A percentile compares a stretch with the other conserved stretches of the same genome.
These are phyloP conservation scores for Lentinula aciculospora DNA, from an alignment of 768 basidiomycete genomes.

Conservation along the genomic window DNA sequence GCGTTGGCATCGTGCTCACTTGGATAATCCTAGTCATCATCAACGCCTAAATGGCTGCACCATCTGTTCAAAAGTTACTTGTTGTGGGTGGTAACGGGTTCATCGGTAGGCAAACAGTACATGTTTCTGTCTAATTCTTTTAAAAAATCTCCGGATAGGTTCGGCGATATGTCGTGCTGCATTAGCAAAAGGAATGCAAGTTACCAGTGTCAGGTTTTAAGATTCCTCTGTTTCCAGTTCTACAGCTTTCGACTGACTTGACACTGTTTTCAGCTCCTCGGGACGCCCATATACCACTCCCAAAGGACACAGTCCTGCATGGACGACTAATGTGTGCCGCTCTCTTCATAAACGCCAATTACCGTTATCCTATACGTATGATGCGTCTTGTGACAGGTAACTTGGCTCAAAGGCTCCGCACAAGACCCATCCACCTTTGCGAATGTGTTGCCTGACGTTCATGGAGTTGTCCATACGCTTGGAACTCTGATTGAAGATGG, in stretches of 20 bases:
- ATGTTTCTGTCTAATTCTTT: neutral
- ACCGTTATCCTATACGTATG: conserved; percentile 7
- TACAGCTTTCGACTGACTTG: neutral
- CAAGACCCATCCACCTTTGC: conserved; percentile 71
- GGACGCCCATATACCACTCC: conserved; percentile 81
- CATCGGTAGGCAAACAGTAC: conserved; percentile 52
- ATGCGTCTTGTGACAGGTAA: conserved; percentile 47
- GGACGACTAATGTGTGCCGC: conserved; percentile 66
- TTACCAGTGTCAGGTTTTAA: conserved; percentile 82
- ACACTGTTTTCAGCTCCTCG: conserved; percentile 54
- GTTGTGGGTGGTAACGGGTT: conserved; percentile 99
- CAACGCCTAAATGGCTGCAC: neutral
- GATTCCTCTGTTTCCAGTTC: neutral
- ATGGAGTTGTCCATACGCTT: conserved; percentile 89
- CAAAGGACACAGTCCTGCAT: conserved; percentile 87
- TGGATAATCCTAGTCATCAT: neutral
- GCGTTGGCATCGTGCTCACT: neutral
- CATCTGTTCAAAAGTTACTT: conserved; percentile 56
- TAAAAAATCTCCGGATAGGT: conserved; percentile 39
- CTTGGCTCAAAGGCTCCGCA: conserved; percentile 84
- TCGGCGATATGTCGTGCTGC: conserved; percentile 92
- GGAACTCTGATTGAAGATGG: conserved; percentile 83
- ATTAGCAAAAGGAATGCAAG: conserved; percentile 75
- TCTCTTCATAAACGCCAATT: conserved; percentile 8
- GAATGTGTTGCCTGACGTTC: conserved; percentile 56